A percentile compares a stretch with the other conserved stretches of the same genome.
These are phyloP conservation scores for Moesziomyces antarcticus DNA, from an alignment of 1,284 basidiomycete species.

Conservation along the genomic window DNA sequence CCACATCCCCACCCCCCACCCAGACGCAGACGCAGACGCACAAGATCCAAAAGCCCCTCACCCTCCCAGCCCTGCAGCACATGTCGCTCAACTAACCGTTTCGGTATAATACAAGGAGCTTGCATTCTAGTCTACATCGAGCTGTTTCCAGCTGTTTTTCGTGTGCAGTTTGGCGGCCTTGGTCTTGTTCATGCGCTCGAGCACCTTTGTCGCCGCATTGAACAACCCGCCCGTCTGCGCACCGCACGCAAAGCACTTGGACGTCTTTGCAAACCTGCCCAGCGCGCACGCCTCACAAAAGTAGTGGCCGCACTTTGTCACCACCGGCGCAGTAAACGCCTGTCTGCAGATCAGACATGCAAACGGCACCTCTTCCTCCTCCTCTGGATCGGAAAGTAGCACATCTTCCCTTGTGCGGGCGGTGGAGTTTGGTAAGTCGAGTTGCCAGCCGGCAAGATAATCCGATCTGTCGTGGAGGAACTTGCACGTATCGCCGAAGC, in stretches of 20 bases:
- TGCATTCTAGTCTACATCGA: slow-evolving; percentile 1
- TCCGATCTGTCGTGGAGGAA: slow-evolving; percentile 72
- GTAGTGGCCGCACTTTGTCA: slow-evolving; percentile 96
- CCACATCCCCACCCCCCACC: no score
- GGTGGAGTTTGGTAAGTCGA: slow-evolving; percentile 69
- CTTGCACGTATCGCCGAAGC: slow-evolving; percentile 98
- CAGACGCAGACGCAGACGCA: background rate
- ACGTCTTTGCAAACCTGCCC: slow-evolving; percentile 89
- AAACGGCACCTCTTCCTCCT: slow-evolving; percentile 85
- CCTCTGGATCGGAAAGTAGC: slow-evolving; percentile 38
- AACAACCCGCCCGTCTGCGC: slow-evolving; percentile 93
- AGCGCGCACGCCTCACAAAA: slow-evolving; percentile 92
- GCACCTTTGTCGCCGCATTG: slow-evolving; percentile 85
- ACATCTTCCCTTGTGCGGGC: slow-evolving; percentile 32
- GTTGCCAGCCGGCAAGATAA: slow-evolving; percentile 97
- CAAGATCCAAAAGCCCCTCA: background rate
- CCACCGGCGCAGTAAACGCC: slow-evolving; percentile 91
- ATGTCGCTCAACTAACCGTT: background rate
- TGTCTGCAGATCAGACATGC: slow-evolving; percentile 96
- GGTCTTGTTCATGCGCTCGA: slow-evolving; percentile 74
- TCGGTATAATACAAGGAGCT: no score
- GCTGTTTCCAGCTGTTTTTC: slow-evolving; percentile 14
- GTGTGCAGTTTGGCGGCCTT: slow-evolving; percentile 32
- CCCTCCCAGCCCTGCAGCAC: no score
- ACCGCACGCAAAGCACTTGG: slow-evolving; percentile 95